phyloP scores from a whole-genome alignment of 2,329 filamentous ascomycete species.

The Alternaria infectoria region DNA sequence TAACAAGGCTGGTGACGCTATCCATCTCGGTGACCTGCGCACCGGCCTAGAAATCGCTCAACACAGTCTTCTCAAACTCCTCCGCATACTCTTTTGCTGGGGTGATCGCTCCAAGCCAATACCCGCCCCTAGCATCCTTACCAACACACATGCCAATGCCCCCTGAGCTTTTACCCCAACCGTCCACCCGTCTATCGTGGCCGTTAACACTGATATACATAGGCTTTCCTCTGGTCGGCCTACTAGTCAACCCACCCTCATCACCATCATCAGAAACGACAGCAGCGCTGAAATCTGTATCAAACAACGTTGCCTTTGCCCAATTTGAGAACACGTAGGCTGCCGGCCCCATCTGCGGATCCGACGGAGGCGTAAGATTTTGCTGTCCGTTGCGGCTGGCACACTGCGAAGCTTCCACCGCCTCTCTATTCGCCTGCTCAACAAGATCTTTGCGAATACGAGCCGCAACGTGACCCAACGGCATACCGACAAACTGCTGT shows the following conservation, averaged over 20 bases:
- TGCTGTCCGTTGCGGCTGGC: background rate
- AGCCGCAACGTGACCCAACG: slow-evolving; percentile 30
- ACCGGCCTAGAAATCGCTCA: background rate
- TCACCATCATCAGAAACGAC: background rate
- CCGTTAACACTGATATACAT: background rate
- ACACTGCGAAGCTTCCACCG: slow-evolving; percentile 18
- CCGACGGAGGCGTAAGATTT: background rate
- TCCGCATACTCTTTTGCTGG: background rate
- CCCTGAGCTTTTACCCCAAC: slow-evolving; percentile 7
- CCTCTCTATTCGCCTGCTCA: slow-evolving; percentile 20
- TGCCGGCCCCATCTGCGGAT: background rate
- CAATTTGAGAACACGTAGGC: slow-evolving; percentile 23
- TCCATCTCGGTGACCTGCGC: background rate
- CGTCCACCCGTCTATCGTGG: background rate
- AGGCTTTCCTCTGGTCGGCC: background rate
- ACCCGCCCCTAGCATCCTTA: slow-evolving; percentile 26
- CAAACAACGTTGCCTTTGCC: slow-evolving; percentile 23
- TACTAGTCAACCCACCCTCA: too few species aligned
- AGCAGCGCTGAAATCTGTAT: slow-evolving; percentile 21
- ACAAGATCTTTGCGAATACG: slow-evolving; percentile 28
- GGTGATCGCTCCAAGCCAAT: slow-evolving; percentile 17
- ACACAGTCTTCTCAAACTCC: slow-evolving; percentile 2
- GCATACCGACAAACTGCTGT: slow-evolving; percentile 16
- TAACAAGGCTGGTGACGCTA: background rate
- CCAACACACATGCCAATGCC: slow-evolving; percentile 17